Conservation (phyloP, 768 basidiomycete species). For the Lactarius sp. region DNA sequence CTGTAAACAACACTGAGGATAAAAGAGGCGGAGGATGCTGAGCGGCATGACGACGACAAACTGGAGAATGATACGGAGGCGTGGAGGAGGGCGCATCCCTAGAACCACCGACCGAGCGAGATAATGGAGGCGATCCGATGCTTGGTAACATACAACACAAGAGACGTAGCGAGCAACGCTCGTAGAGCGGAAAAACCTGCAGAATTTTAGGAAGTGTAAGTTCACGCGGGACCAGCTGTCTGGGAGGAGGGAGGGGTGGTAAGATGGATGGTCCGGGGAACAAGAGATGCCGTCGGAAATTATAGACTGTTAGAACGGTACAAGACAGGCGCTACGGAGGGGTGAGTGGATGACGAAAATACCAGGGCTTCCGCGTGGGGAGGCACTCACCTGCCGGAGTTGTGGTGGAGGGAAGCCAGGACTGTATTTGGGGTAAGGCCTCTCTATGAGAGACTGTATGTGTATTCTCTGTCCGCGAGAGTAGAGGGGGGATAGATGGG, state of each 20-base stretch:
- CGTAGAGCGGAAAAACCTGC: background rate
- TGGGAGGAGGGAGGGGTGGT: background rate
- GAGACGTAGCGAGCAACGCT: background rate
- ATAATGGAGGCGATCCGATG: background rate
- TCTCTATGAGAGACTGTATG: slow-evolving; percentile 13
- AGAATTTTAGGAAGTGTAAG: background rate
- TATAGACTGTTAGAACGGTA: slow-evolving; percentile 18
- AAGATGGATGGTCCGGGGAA: background rate
- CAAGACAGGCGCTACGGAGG: slow-evolving; percentile 11
- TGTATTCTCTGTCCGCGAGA: slow-evolving; percentile 29
- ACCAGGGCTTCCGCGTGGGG: background rate
- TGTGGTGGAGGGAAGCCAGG: slow-evolving; percentile 19
- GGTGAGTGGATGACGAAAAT: slow-evolving; percentile 5
- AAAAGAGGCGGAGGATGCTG: background rate
- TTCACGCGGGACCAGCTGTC: background rate
- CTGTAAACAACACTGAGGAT: slow-evolving; percentile 14
- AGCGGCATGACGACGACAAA: slow-evolving; percentile 9
- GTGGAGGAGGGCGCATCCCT: background rate
- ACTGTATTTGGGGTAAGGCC: slow-evolving; percentile 19
- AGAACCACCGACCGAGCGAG: background rate
- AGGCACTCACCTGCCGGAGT: slow-evolving; percentile 12
- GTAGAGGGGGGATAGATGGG: no score
- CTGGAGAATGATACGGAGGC: slow-evolving; percentile 3
- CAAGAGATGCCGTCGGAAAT: background rate
- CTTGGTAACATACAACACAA: slow-evolving; percentile 2